Conservation (phyloP, 2,329 filamentous ascomycete species). For the Gremmenia infestans region DNA sequence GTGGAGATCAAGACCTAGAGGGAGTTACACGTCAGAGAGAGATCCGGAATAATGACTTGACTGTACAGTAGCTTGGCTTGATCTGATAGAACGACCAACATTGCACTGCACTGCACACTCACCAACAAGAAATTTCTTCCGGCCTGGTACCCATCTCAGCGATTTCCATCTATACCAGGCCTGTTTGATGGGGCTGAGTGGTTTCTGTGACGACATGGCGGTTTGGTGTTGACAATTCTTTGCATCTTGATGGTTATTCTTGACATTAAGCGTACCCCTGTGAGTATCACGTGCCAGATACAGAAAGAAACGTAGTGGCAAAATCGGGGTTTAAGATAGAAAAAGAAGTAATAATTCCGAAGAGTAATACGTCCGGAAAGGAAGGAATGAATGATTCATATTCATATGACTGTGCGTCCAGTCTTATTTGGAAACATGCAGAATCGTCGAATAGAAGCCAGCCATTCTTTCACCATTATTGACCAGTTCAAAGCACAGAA, state of each 20-base stretch:
- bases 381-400: too few relatives aligned
- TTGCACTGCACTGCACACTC: conserved; percentile 21
- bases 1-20: conserved; percentile 55
- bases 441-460: too few relatives aligned
- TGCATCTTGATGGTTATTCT: not conserved
- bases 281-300: not conserved
- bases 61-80: not conserved
- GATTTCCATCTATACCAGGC: conserved; percentile 59
- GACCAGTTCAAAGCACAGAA: too few relatives aligned
- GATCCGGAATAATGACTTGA: not conserved
- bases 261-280: not conserved
- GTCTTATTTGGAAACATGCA: too few relatives aligned
- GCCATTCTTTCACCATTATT: too few relatives aligned
- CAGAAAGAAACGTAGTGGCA: too few relatives aligned
- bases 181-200: conserved; percentile 20
- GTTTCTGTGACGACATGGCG: conserved; percentile 19
- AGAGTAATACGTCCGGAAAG: too few relatives aligned
- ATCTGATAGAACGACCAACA: not conserved
- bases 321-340: too few relatives aligned
- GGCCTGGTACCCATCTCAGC: conserved; percentile 54
- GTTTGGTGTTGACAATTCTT: not conserved
- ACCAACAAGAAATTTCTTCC: conserved; percentile 59
- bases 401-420: too few relatives aligned
- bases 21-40: not conserved
- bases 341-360: too few relatives aligned